Evolutionary conservation across 2,329 filamentous ascomycete genomes (phyloP), one percentile per base, ranked within the genome.

Genomic region (Fusarium gaditjirri): DNA sequence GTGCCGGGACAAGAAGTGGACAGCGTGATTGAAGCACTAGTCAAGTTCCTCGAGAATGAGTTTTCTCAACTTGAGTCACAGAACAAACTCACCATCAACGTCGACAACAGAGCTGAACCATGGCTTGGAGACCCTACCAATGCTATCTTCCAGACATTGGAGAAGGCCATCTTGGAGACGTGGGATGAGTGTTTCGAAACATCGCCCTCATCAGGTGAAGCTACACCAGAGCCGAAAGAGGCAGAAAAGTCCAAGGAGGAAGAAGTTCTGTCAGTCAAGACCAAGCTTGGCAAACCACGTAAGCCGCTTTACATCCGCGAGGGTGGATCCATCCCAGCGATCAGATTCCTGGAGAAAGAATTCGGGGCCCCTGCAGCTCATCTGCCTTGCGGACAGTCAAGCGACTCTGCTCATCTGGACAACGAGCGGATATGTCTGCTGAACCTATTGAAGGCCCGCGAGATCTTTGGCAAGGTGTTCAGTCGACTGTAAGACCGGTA

Each of bases 121-220:
- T 99, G 96, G 96, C 89, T 99, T 0, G 95, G 96, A 19, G 94
- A 98, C 76, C 94, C 94, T 7, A 90, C 91, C 53, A 98, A 97
- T 74, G 90, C 94, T 73, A 95, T 98, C 65, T 99, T 98, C 82
- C 90, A 92, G 70, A 97, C 94, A 0, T 88, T 99, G 1, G 94
- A 97, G 74, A 87, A 91, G 65, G 96, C 95, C 2, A 92, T 98
- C 55, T 89, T 95, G 76, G 89, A 93, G 47, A 94, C 92, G 0
- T 99, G 96, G 96, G 90, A 90, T 0, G 89, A 89, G 1, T 85
- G 81, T 44, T 87, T 82, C 70, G 83, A 78, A 53, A 50, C 64
- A 2, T 66, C 65, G 8, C 47, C 21, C 8, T 66, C 70, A 10
- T 73, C 71, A 3, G 71, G 63, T 5, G 63, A 65, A 33, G 60